These are phyloP conservation scores for Yarrowia sp. DNA, from an alignment of 805 yeast species.

Conservation along the genomic window DNA sequence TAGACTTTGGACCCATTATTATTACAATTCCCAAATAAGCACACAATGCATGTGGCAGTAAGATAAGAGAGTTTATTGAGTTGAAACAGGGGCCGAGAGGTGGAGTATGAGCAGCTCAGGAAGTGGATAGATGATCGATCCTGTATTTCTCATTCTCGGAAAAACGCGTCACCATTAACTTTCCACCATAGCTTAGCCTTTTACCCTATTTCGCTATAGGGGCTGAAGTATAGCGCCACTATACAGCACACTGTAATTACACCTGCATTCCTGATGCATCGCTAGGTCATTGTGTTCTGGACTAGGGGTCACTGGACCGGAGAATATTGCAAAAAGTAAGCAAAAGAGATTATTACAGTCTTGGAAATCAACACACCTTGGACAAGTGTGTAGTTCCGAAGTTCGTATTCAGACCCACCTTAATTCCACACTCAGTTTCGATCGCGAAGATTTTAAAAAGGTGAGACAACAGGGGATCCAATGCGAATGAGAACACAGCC, in stretches of 20 bases:
- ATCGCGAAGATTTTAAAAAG: not conserved
- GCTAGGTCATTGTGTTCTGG: not conserved
- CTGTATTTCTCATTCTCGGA: too few relatives aligned
- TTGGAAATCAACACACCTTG: too few relatives aligned
- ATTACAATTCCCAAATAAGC: constrained; percentile 26
- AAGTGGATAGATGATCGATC: not conserved
- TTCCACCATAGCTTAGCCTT: too few relatives aligned
- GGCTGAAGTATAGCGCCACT: not conserved
- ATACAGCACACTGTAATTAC: constrained; percentile 26
- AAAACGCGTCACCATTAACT: too few relatives aligned
- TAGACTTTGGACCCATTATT: constrained; percentile 18
- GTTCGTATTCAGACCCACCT: not conserved
- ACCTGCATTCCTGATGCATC: constrained; percentile 17
- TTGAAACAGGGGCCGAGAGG: not conserved
- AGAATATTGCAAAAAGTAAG: not conserved
- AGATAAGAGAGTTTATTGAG: constrained; percentile 32
- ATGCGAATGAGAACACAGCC: not conserved
- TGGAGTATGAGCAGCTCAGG: not conserved
- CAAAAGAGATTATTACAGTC: too few relatives aligned
- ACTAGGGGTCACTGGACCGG: constrained; percentile 1
- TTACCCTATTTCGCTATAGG: not conserved
- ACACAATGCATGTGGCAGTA: constrained; percentile 19
- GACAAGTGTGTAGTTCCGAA: too few relatives aligned
- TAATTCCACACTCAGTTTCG: not conserved
- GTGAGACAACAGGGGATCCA: constrained; percentile 11